Conservation (phyloP, 2,329 filamentous ascomycete species). For the Geosmithia putterillii region DNA sequence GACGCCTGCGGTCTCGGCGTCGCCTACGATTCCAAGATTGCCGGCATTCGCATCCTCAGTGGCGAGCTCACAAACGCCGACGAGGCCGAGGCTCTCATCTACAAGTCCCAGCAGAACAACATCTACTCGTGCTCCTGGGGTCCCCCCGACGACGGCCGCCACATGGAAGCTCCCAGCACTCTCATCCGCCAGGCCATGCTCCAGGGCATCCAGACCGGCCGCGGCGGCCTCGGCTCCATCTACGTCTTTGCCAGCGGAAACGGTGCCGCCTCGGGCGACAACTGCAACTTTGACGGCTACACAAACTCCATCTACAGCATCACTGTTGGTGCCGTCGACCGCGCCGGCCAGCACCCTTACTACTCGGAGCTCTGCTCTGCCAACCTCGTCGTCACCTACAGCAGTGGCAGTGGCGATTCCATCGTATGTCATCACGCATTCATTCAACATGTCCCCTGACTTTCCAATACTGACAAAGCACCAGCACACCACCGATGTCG, state of each 20-base stretch:
- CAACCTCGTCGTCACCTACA: conserved; percentile 93
- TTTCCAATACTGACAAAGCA: not conserved
- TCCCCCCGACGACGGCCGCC: conserved; percentile 80
- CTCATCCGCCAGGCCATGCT: conserved; percentile 85
- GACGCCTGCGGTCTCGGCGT: conserved; percentile 92
- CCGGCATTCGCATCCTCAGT: conserved; percentile 85
- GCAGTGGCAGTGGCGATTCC: conserved; percentile 74
- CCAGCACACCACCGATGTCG: conserved; percentile 88
- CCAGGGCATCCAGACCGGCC: conserved; percentile 81
- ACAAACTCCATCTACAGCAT: conserved; percentile 99
- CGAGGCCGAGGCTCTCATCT: conserved; percentile 87
- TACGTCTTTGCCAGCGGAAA: conserved; percentile 96
- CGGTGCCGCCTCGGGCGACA: conserved; percentile 75
- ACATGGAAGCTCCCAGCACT: conserved; percentile 88
- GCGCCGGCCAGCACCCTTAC: conserved; percentile 77
- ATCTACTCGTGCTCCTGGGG: conserved; percentile 99
- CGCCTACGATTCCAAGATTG: conserved; percentile 81
- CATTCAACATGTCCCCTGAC: not conserved
- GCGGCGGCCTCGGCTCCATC: conserved; percentile 72
- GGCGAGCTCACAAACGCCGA: conserved; percentile 85
- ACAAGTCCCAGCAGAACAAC: conserved; percentile 79
- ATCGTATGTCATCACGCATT: conserved; percentile 43
- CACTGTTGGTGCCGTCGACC: conserved; percentile 85
- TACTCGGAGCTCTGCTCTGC: conserved; percentile 97
- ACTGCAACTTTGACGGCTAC: conserved; percentile 96